Conservation (phyloP, 2,329 filamentous ascomycete genomes). For the Apiospora pterosperma region DNA sequence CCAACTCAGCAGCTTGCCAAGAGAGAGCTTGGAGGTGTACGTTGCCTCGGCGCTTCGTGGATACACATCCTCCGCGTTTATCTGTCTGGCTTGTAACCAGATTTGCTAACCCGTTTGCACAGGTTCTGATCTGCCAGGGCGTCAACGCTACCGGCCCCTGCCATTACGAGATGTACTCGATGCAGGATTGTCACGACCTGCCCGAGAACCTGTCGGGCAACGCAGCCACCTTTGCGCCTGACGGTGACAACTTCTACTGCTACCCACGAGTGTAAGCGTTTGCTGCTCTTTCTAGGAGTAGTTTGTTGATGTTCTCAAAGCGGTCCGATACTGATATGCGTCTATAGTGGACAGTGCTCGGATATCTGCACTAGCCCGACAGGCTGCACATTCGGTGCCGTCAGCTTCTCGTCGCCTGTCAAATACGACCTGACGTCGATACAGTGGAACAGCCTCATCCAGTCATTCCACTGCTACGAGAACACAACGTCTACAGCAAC, state of each 20-base stretch:
- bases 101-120: not conserved
- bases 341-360: slow-evolving; percentile 33
- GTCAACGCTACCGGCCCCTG: slow-evolving; percentile 47
- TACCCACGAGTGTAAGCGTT: slow-evolving; percentile 35
- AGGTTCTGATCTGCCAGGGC: slow-evolving; percentile 50
- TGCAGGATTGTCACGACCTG: slow-evolving; percentile 45
- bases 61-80: not conserved
- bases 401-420: slow-evolving; percentile 42
- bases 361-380: slow-evolving; percentile 46
- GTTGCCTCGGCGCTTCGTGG: slow-evolving; percentile 19
- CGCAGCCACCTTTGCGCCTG: slow-evolving; percentile 47
- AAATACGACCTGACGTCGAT: slow-evolving; percentile 46
- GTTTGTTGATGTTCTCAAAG: not conserved
- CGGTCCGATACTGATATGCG: not conserved
- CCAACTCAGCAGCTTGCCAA: slow-evolving; percentile 31
- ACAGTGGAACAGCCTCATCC: slow-evolving; percentile 39
- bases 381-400: slow-evolving; percentile 48
- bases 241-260: slow-evolving; percentile 46
- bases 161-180: slow-evolving; percentile 37
- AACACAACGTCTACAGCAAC: slow-evolving; percentile 21
- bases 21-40: slow-evolving; percentile 44
- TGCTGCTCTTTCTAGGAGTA: not conserved
- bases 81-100: not conserved
- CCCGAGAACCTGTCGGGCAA: slow-evolving; percentile 36
- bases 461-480: slow-evolving; percentile 33